phyloP scores from a whole-genome alignment of 1,284 basidiomycete genomes.

The Neonothopanus nambi region DNA sequence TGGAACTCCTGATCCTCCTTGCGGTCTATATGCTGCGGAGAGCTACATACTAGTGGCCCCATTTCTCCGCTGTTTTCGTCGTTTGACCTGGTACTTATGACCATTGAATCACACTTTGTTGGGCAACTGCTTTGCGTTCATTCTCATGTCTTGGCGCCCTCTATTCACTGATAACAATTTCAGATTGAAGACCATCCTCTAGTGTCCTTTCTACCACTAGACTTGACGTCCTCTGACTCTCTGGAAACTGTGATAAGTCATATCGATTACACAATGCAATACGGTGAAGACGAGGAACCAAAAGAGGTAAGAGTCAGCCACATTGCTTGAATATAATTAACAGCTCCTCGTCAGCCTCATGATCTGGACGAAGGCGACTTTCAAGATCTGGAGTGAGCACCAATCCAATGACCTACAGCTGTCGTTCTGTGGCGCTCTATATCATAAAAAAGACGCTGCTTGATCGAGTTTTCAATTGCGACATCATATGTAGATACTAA shows the following conservation, averaged over 20 bases:
- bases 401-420: background rate
- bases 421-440: background rate
- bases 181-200: conserved; percentile 99
- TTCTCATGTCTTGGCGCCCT: background rate
- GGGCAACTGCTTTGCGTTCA: background rate
- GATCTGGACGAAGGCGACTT: conserved; percentile 91
- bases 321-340: conserved; percentile 4
- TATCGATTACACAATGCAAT: conserved; percentile 97
- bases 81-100: too few species aligned
- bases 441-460: background rate
- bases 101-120: background rate
- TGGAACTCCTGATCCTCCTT: conserved; percentile 16
- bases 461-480: too few species aligned
- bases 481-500: too few species aligned
- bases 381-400: conserved; percentile 59
- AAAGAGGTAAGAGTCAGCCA: conserved; percentile 61
- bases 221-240: conserved; percentile 89
- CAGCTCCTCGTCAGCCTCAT: conserved; percentile 55
- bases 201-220: conserved; percentile 94
- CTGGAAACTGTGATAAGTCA: conserved; percentile 91
- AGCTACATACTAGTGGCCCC: conserved; percentile 12
- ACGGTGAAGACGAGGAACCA: conserved; percentile 92
- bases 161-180: too few species aligned
- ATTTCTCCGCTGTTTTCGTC: too few species aligned
- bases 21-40: conserved; percentile 6